These are phyloP conservation scores for Epipyxis sp. DNA, from an alignment of 108 stramenopile species.

Conservation along the genomic window DNA sequence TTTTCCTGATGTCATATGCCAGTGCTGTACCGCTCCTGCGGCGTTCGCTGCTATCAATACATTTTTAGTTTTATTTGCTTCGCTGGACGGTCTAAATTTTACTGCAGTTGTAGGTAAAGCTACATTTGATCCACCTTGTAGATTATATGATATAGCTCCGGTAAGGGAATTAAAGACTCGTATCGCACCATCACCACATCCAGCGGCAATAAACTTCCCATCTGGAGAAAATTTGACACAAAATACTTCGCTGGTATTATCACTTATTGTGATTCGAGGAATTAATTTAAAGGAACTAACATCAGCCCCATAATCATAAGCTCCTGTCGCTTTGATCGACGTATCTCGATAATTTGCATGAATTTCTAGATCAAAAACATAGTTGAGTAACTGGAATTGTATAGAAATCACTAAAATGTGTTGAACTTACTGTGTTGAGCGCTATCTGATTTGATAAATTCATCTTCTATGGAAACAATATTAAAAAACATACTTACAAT, in stretches of 20 bases:
- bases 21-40: slow-evolving; percentile 56
- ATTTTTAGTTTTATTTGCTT: slow-evolving; percentile 53
- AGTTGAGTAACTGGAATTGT: too few species aligned
- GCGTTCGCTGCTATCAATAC: slow-evolving; percentile 58
- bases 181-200: slow-evolving; percentile 62
- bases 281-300: slow-evolving; percentile 30
- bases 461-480: too few species aligned
- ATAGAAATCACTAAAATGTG: too few species aligned
- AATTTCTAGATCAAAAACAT: too few species aligned
- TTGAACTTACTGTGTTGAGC: too few species aligned
- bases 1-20: slow-evolving; percentile 68
- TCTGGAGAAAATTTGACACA: slow-evolving; percentile 55
- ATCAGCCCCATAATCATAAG: background rate
- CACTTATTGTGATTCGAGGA: slow-evolving; percentile 56
- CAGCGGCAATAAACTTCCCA: slow-evolving; percentile 60
- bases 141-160: slow-evolving; percentile 55
- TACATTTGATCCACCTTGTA: slow-evolving; percentile 42
- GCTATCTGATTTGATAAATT: too few species aligned
- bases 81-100: slow-evolving; percentile 50
- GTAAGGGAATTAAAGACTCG: slow-evolving; percentile 59
- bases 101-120: slow-evolving; percentile 53
- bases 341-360: too few species aligned
- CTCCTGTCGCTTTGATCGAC: background rate
- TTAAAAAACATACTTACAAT: too few species aligned
- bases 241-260: slow-evolving; percentile 60